A percentile compares a stretch with the other conserved stretches of the same genome.
phyloP scores from a whole-genome alignment of 1,139 yeast species.

The Pichia inconspicua region DNA sequence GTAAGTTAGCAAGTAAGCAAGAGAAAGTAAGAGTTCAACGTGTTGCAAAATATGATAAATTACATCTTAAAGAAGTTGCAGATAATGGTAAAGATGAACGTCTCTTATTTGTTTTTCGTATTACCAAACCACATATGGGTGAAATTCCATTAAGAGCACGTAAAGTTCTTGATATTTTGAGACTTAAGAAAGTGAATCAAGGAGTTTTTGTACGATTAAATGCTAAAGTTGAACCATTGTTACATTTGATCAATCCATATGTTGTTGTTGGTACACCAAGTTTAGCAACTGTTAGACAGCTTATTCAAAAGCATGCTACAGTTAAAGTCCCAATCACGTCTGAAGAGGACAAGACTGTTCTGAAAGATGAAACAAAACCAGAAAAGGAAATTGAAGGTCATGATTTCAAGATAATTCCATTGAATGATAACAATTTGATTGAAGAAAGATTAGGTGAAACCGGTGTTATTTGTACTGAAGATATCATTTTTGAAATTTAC shows the following conservation, averaged over 20 bases:
- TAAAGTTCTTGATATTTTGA: constrained; percentile 49
- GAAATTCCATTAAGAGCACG: constrained; percentile 61
- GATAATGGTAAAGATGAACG: constrained; percentile 32
- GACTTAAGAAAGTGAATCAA: constrained; percentile 51
- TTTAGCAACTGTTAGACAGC: constrained; percentile 57
- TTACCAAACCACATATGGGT: constrained; percentile 53
- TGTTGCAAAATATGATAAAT: constrained; percentile 42
- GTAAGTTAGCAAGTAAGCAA: constrained; percentile 54
- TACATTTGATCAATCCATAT: constrained; percentile 64
- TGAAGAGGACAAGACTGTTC: constrained; percentile 26
- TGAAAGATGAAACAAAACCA: constrained; percentile 5
- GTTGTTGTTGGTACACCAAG: constrained; percentile 69
- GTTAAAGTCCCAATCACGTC: constrained; percentile 36
- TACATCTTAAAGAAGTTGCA: constrained; percentile 9
- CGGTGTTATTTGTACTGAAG: constrained; percentile 74
- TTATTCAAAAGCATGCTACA: constrained; percentile 70
- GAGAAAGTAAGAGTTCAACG: constrained; percentile 62
- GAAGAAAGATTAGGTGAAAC: constrained; percentile 64
- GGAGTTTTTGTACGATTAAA: constrained; percentile 67
- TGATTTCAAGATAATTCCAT: constrained; percentile 30
- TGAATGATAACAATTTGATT: constrained; percentile 66
- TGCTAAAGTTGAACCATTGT: constrained; percentile 45
- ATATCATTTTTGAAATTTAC: constrained; percentile 61
- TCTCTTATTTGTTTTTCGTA: constrained; percentile 58
- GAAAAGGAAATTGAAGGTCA: constrained; percentile 13